These are phyloP conservation scores for Trifolium fragiferum DNA, from an alignment of 306 rosid genomes.

Conservation along the genomic window DNA sequence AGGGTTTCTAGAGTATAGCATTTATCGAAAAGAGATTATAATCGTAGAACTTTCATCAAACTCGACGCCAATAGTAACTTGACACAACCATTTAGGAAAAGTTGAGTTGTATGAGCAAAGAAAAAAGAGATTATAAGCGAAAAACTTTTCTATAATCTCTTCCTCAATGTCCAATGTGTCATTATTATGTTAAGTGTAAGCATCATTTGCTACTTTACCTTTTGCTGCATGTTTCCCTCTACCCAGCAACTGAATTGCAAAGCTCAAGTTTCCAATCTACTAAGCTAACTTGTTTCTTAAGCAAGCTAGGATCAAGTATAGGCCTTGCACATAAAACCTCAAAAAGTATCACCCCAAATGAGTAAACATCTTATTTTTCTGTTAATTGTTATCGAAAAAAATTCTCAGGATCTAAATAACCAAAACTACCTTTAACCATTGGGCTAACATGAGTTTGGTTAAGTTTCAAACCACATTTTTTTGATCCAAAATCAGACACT, in stretches of 20 bases:
- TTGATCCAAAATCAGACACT: neutral
- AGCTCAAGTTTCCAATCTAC: neutral
- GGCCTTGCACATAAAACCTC: neutral
- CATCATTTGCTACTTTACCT: neutral
- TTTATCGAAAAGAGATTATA: neutral
- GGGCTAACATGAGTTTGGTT: neutral
- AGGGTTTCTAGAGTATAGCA: neutral
- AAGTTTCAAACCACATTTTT: neutral
- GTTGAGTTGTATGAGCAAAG: no score
- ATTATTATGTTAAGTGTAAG: neutral
- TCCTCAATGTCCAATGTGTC: neutral
- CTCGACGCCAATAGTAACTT: no score
- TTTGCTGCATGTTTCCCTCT: neutral
- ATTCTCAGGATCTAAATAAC: neutral
- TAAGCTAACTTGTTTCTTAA: constrained; percentile 1
- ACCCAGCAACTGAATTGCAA: neutral
- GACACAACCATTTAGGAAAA: no score
- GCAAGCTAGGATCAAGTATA: neutral
- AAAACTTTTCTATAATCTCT: neutral
- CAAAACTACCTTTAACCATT: neutral
- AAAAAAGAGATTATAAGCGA: no score
- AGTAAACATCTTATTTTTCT: neutral
- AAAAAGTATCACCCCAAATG: neutral
- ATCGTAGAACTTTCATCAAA: neutral
- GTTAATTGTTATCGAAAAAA: neutral